Evolutionary conservation across 345 rosid genomes (phyloP), one percentile per base, ranked within the genome.

Genomic region (Excoecaria cochinchinensis): DNA sequence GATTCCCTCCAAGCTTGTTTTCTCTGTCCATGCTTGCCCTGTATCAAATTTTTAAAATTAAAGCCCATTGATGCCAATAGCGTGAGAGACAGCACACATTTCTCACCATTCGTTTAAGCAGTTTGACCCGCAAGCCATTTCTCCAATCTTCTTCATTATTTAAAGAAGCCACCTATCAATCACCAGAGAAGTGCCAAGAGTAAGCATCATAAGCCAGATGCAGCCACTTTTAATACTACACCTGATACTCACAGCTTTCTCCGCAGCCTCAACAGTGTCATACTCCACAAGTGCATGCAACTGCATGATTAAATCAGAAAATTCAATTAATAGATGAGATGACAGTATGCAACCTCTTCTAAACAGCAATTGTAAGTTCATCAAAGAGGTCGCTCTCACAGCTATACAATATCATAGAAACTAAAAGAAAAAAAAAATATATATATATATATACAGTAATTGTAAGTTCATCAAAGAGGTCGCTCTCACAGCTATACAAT

Each of bases 131-230:
- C 86, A 95, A 73, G 63, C 99, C 99, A 82, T 90, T 91, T 87
- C 99, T 88, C 97, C 99, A 95, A 79, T 95, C 97, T 39, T 80
- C 89, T 75, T 86, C 93, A 82, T 92, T 79, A 76, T 92, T 92
- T 72, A 95, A 78, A 38, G 91, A 88, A 80, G 87, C 85, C 67
- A 81, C 95, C 99, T 95, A 84, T 78, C 86, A 79, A 65, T 55
- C 59, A 64, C 31, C 77, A 82, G n/a, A 73, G 39, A 77, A 31
- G 51, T 42, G 58, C 44, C 72, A 51, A 56, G 31, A 67, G 10
- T 24, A 57, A 79, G 24, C 68, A 80, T 46, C 48, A 56, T 17
- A 73, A 69, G 51, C 42, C 22, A 78, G n/a, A 66, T 9, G 14
- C 36, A 40, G 60, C 38, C 17, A 71, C 12, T 57, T 25, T 44